Evolutionary conservation across 345 rosid species (phyloP).

Genomic region (Gossypium turneri): DNA sequence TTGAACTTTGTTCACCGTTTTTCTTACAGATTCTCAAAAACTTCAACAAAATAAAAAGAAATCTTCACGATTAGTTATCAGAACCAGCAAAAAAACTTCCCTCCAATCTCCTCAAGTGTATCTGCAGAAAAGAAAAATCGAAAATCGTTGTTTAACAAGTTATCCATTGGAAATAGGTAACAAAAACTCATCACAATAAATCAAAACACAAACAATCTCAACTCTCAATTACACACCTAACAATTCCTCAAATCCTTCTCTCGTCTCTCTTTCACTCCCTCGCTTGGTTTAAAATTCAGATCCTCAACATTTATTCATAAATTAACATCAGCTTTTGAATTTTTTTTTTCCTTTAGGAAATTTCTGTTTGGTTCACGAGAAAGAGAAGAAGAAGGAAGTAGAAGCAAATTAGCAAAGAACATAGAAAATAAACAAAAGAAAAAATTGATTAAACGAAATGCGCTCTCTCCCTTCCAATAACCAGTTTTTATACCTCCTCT

Average conservation of each 20-base stretch:
- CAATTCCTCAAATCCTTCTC: conserved; percentile 3
- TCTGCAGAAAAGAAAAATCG: conserved; percentile 16
- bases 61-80: conserved; percentile 11
- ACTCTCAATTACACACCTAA: conserved; percentile 25
- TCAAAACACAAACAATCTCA: neutral
- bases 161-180: neutral
- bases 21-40: conserved; percentile 7
- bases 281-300: conserved; percentile 30
- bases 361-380: conserved; percentile 32
- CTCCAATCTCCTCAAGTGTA: conserved; percentile 13
- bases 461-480: conserved; percentile 17
- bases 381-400: conserved; percentile 22
- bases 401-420: conserved; percentile 32
- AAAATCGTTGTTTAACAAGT: neutral
- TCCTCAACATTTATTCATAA: conserved; percentile 26
- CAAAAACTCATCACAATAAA: neutral
- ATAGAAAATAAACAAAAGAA: conserved; percentile 13
- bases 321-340: conserved; percentile 5
- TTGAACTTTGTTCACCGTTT: neutral
- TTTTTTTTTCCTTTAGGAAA: neutral
- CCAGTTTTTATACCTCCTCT: conserved; percentile 21
- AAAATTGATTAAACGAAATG: conserved; percentile 21
- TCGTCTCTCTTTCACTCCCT: conserved; percentile 4
- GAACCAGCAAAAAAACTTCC: conserved; percentile 5
- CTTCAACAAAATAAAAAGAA: conserved; percentile 7